phyloP scores from a whole-genome alignment of 345 rosid species.

The Euphorbia pulcherrima region DNA sequence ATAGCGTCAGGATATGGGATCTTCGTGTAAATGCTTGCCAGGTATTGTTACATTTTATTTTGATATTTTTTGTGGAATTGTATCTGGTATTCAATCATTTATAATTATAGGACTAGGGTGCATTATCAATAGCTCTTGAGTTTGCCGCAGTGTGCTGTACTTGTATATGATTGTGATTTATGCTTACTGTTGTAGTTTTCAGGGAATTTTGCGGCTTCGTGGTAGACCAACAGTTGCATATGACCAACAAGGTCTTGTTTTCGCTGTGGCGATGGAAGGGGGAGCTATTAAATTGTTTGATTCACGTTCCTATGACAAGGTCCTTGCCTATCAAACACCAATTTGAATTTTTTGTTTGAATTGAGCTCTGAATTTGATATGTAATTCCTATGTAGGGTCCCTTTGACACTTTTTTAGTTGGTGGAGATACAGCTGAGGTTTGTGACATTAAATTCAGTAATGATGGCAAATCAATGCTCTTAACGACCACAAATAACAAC shows the following conservation, averaged over 20 bases:
- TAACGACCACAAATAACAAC: conserved; percentile 82
- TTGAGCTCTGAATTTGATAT: conserved; percentile 15
- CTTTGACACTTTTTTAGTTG: conserved; percentile 91
- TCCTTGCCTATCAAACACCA: conserved; percentile 18
- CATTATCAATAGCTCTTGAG: not conserved
- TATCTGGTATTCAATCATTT: not conserved
- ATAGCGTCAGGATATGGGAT: conserved; percentile 93
- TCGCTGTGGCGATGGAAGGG: conserved; percentile 99
- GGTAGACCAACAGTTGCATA: conserved; percentile 97
- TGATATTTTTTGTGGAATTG: not conserved
- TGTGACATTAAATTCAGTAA: conserved; percentile 96
- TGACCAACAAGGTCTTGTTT: conserved; percentile 97
- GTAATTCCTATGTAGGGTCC: conserved; percentile 64
- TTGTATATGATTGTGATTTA: conserved; percentile 36
- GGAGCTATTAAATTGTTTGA: conserved; percentile 96
- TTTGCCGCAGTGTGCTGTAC: not conserved
- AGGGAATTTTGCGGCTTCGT: conserved; percentile 86
- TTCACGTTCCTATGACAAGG: conserved; percentile 94
- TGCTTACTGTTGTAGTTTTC: conserved; percentile 57
- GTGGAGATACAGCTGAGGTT: conserved; percentile 95
- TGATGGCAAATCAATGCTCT: conserved; percentile 91
- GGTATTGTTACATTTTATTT: conserved; percentile 46
- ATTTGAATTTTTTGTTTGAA: not conserved
- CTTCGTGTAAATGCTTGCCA: conserved; percentile 99
- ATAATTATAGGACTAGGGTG: not conserved